Conservation (phyloP, 73 alveolate species). For the Paramecium octaurelia region DNA sequence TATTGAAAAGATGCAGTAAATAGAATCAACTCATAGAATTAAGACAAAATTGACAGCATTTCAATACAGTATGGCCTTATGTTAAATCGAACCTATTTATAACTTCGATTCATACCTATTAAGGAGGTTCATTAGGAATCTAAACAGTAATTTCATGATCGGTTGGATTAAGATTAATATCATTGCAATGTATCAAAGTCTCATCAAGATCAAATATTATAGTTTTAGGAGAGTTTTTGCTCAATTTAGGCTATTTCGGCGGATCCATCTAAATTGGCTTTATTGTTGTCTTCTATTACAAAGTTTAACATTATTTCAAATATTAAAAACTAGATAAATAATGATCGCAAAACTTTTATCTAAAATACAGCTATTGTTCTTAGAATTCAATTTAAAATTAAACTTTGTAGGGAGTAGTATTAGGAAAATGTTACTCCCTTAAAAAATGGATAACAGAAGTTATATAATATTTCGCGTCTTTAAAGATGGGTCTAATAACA, state of each 20-base stretch:
- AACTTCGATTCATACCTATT: background rate
- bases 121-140: background rate
- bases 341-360: background rate
- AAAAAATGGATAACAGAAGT: background rate
- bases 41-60: constrained; percentile 76
- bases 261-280: background rate
- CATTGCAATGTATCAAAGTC: constrained; percentile 89
- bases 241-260: background rate
- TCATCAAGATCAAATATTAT: constrained; percentile 92
- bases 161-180: constrained; percentile 71
- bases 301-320: background rate
- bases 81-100: background rate
- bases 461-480: background rate
- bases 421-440: background rate
- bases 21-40: constrained; percentile 80
- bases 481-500: background rate
- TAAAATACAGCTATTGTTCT: background rate
- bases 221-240: background rate
- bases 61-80: constrained; percentile 76
- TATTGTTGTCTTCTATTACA: background rate
- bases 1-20: constrained; percentile 91
- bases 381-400: background rate
- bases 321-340: background rate
- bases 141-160: constrained; percentile 63
- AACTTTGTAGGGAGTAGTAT: background rate